Conservation (phyloP, 306 rosid genomes). For the Prunus persica region Prunus_persica_NCBIv2 NC_034015.1:16294501-16295000, state of each 20-base stretch:
- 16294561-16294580: background rate
- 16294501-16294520: slow-evolving; percentile 5
- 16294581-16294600: background rate
- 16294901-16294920: background rate
- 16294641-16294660: background rate
- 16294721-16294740: background rate
- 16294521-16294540: background rate
- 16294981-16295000: background rate
- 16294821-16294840: background rate
- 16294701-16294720: background rate
- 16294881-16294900: background rate
- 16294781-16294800: background rate
- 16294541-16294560: background rate
- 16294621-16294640: background rate
- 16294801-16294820: background rate
- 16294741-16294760: background rate
- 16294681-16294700: background rate
- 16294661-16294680: background rate
- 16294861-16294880: background rate
- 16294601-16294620: background rate
- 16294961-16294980: background rate
- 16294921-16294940: background rate
- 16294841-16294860: slow-evolving; percentile 10
- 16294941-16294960: background rate
- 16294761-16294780: background rate